Evolutionary conservation across 108 stramenopile species (phyloP), one percentile per base, ranked within the genome.

Genomic region (Mayamaea pseudoterrestris): DNA sequence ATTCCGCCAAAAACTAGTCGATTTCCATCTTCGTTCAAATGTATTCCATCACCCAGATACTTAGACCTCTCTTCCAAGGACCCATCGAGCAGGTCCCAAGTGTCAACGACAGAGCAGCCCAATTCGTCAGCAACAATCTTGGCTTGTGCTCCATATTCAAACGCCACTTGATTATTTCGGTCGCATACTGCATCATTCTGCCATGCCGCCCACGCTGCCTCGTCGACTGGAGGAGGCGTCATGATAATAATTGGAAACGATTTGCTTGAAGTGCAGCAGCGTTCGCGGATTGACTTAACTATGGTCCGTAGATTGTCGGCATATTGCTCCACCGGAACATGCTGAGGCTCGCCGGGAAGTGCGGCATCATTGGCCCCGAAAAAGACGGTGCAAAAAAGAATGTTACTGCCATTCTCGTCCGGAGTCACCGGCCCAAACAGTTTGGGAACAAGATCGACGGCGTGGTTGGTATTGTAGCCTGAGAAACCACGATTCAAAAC

Each of bases 401-500:
- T n/a, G 41, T 34, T 36, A 21, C 34, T 21, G 31, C 37, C 35
- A 8, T 17, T 13, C 13, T 50, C 13, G n/a, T n/a, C n/a, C n/a
- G n/a, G n/a, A n/a, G n/a, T n/a, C n/a, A n/a, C n/a, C 17, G 23
- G n/a, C 3, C 37, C 37, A 60, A 76, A 68, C 14, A 70, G 27
- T 17, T 39, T 30, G 24, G 74, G 63, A 14, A 68, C 24, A 18
- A 75, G 1, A 4, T 67, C 61, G 9, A 75, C 36, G 0, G 74
- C 74, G 21, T 63, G 65, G 7, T 47, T 23, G 0, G 82, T 79
- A 44, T 84, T 84, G 66, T 84, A 84, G 6, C 82, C 82, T 8
- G 67, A 69, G 30, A 74, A 79, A 9, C 82, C 82, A 17, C 82
- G 69, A 50, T 77, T 79, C 29, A 79, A 40, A 5, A 84, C 73